Base-by-base conservation (phyloP, 495 filamentous ascomycete genomes). In the Patellaria atrata region DNA sequence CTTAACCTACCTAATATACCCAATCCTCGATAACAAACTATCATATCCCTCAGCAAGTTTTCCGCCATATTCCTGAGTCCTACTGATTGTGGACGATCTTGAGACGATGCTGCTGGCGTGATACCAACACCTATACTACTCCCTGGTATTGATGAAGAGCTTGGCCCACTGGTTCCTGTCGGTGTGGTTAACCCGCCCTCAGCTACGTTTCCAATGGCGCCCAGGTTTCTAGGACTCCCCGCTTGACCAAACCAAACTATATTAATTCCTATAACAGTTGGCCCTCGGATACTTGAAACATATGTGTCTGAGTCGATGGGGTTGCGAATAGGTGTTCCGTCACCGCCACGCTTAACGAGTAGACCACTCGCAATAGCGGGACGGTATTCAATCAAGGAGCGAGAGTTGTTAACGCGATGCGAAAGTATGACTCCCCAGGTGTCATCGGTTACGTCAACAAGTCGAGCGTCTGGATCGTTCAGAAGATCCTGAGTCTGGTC, bases 391-490 rank as follows among this genome's bases (percentile, higher is more conserved):
- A 67, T 67, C 14, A 77, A 53, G 8, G 71, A 72, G 1, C 64
- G 57, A 2, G 74, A 73, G 45, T 72, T 76, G 53, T 76, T 75
- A 12, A 82, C 65, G n/a, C 76, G 67, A 52, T 85, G 77, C 0
- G 65, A 58, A 27, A 85, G 60, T 11, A 93, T 57, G 14, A 84
- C 69, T 18, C 73, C 76, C 81, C 82, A 94, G 2, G 73, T 79
- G 34, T 85, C 77, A 36, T 96, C 86, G 14, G 70, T 70, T 19
- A 73, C 51, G 48, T 96, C 86, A 4, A 81, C 57, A 5, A 97
- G 68, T 11, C 75, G 67, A 5, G 81, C 68, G 27, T 91, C 82
- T 0, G 69, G 63, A 31, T 91, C 84, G 2, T 54, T 32, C 12
- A 44, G 41, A 1, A 44, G 28, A 27, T 45, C 45, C 10, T 30